Base-by-base conservation (phyloP, 2,329 filamentous ascomycete species). In the Coleophoma cylindrospora region DNA sequence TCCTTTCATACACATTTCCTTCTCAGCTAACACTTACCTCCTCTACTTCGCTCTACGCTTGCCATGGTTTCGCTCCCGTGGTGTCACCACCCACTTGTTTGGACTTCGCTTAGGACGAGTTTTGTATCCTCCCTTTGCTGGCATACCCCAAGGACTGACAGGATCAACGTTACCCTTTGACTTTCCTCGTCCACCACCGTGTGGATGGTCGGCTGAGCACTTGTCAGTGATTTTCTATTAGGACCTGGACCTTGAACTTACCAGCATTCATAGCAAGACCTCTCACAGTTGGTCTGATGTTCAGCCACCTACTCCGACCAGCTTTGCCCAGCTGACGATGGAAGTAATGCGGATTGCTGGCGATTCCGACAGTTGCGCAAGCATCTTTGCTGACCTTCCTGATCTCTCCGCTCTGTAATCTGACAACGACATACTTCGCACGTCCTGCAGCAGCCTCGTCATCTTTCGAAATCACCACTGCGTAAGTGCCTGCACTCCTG, bases 211-310 rank as follows among this genome's bases (percentile, higher is more conserved):
- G 62, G 84, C 88, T 83, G 62, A 41, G 54, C 46, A 32, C 43
- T 41, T 47, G 58, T 65, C 56, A 64, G 59, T 43, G 14, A 17
- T 13, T 3, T 9, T 34, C 38, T 50, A 62, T 54, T 59, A 57
- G 47, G 34, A 45, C 21, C 40, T 34, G 49, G 2, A 38, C 22
- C 32, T 50, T 50, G 14, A 40, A 69, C 79, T 65, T 73, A 89
- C 87, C 83, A 68, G 92, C 91, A 76, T 99, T 99, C 95, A 99
- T 99, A 56, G 95, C 94, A 62, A 97, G 74, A 86, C 94, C 95
- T 76, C 95, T 85, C 41, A 99, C 94, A 1, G 94, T 96, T 14
- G 94, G 94, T 60, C 94, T 80, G 65, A 95, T 96, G 66, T 94
- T 94, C 58, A 97, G 72, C 91, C 91, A 96, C 64, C 94, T 83